phyloP scores from a whole-genome alignment of 768 basidiomycete species.

The Pleurotus ostreatus region DNA sequence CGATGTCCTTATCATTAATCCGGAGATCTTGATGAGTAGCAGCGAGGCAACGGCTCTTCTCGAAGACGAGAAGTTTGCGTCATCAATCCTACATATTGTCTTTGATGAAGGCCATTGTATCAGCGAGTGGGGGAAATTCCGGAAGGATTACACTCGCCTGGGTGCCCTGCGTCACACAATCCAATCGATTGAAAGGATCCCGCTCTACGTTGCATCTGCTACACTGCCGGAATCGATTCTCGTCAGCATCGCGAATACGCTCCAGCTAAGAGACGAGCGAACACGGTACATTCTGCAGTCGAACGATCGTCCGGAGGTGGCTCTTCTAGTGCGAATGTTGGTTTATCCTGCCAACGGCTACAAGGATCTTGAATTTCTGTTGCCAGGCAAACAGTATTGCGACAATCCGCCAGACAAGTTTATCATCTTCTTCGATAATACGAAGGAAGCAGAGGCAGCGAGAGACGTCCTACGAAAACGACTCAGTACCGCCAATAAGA shows the following conservation, averaged over 20 bases:
- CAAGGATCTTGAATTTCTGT: constrained; percentile 12
- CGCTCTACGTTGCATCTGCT: constrained; percentile 17
- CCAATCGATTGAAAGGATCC: constrained; percentile 1
- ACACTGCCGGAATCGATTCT: constrained; percentile 16
- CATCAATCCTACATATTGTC: neutral
- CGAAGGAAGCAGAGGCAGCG: constrained; percentile 14
- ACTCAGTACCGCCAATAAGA: constrained; percentile 8
- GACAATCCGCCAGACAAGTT: constrained; percentile 12
- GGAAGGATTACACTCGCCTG: constrained; percentile 22
- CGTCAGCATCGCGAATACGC: constrained; percentile 10
- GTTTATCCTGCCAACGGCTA: constrained; percentile 9
- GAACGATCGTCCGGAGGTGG: constrained; percentile 18
- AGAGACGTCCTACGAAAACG: constrained; percentile 11
- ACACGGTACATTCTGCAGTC: constrained; percentile 9
- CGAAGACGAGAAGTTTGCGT: neutral
- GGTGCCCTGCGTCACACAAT: constrained; percentile 12
- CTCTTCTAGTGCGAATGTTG: constrained; percentile 10
- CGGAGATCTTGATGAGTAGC: neutral
- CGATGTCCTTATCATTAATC: too few species aligned
- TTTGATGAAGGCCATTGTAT: neutral
- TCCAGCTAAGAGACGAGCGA: constrained; percentile 7
- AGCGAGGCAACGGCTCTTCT: neutral
- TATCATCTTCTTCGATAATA: constrained; percentile 24
- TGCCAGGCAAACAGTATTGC: constrained; percentile 8
- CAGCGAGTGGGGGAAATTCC: constrained; percentile 15